Evolutionary conservation across 2,329 filamentous ascomycete species (phyloP).

Genomic region (Xylariomycetidae sp.): DNA sequence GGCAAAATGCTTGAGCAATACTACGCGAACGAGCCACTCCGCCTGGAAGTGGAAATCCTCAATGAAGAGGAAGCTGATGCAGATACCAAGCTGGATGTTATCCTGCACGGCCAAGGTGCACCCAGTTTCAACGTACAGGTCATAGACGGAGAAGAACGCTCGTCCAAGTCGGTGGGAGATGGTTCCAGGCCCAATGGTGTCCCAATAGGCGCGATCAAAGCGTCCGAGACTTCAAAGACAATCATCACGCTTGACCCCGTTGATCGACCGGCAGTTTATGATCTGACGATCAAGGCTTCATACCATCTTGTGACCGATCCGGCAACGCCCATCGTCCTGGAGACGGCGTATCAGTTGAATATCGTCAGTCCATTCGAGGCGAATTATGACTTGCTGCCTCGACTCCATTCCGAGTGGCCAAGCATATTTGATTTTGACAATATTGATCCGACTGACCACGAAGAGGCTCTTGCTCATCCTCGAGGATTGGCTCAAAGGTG

Average conservation of each 20-base stretch:
- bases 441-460: slow-evolving; percentile 30
- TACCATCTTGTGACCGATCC: slow-evolving; percentile 78
- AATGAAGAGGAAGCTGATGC: slow-evolving; percentile 83
- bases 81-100: slow-evolving; percentile 62
- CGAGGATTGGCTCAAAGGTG: slow-evolving; percentile 73
- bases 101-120: slow-evolving; percentile 54
- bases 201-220: slow-evolving; percentile 41
- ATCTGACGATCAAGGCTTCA: slow-evolving; percentile 64
- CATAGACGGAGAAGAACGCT: slow-evolving; percentile 28
- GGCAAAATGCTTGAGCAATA: slow-evolving; percentile 62
- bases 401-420: slow-evolving; percentile 79
- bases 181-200: slow-evolving; percentile 38
- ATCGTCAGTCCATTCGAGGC: slow-evolving; percentile 85
- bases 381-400: slow-evolving; percentile 79
- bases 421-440: slow-evolving; percentile 68
- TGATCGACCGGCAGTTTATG: slow-evolving; percentile 49
- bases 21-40: slow-evolving; percentile 76
- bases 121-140: slow-evolving; percentile 40
- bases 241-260: slow-evolving; percentile 46
- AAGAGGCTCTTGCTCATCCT: slow-evolving; percentile 22
- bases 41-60: slow-evolving; percentile 60
- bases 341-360: slow-evolving; percentile 59
- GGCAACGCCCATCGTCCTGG: slow-evolving; percentile 75
- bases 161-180: slow-evolving; percentile 27
- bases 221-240: slow-evolving; percentile 35